A percentile compares a stretch with the other conserved stretches of the same genome.
phyloP scores from a whole-genome alignment of 2,329 filamentous ascomycete species.

The Colletotrichum australisinense region DNA sequence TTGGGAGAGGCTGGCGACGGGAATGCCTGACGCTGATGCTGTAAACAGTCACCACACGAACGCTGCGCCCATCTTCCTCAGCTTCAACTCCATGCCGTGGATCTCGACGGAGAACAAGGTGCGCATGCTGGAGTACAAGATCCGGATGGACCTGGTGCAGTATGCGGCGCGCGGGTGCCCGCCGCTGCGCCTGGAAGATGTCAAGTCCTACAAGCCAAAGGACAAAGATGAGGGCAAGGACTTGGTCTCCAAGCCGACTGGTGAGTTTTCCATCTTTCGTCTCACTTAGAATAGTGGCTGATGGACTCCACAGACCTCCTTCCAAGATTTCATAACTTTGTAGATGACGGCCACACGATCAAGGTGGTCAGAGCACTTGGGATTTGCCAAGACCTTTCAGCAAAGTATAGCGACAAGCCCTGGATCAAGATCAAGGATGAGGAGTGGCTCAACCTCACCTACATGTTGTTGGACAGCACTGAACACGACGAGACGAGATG shows the following conservation, averaged over 20 bases:
- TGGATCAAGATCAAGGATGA: slow-evolving; percentile 66
- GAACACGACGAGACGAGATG: slow-evolving; percentile 60
- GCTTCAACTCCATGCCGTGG: slow-evolving; percentile 71
- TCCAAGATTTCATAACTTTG: slow-evolving; percentile 55
- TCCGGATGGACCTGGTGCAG: slow-evolving; percentile 77
- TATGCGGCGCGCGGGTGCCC: slow-evolving; percentile 78
- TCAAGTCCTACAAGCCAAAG: slow-evolving; percentile 69
- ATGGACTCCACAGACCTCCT: slow-evolving; percentile 52
- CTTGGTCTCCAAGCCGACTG: slow-evolving; percentile 58
- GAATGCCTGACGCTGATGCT: background rate
- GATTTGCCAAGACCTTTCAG: slow-evolving; percentile 67
- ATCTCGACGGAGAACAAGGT: slow-evolving; percentile 70
- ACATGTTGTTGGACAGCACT: slow-evolving; percentile 72
- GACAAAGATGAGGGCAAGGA: slow-evolving; percentile 46
- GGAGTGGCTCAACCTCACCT: slow-evolving; percentile 70
- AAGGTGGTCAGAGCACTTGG: slow-evolving; percentile 80
- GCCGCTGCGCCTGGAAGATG: slow-evolving; percentile 66
- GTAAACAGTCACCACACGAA: slow-evolving; percentile 79
- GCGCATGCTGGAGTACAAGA: slow-evolving; percentile 85
- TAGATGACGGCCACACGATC: slow-evolving; percentile 84
- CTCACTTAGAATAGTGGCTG: background rate
- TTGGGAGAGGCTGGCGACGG: background rate
- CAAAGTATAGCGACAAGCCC: slow-evolving; percentile 55
- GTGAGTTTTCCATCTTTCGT: slow-evolving; percentile 41
- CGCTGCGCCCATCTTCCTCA: slow-evolving; percentile 76